phyloP scores from a whole-genome alignment of 805 yeast genomes.

The Wickerhamomyces chambardii region DNA sequence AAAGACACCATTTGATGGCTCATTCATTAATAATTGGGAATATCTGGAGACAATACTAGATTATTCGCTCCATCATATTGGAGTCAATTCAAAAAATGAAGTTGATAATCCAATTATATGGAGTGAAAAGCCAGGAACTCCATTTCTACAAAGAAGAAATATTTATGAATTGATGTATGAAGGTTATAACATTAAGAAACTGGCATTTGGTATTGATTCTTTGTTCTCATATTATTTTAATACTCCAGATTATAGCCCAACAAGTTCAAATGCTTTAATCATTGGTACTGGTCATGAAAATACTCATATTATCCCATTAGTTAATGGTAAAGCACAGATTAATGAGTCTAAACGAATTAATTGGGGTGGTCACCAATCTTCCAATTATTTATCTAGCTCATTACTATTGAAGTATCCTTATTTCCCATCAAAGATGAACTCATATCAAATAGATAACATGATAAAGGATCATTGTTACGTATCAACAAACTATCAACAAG shows the following conservation, averaged over 20 bases:
- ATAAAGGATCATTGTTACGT: conserved; percentile 75
- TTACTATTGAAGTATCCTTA: conserved; percentile 82
- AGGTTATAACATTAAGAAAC: conserved; percentile 65
- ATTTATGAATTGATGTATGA: conserved; percentile 84
- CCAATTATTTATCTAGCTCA: conserved; percentile 50
- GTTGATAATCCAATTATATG: conserved; percentile 76
- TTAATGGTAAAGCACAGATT: conserved; percentile 58
- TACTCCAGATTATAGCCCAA: conserved; percentile 19
- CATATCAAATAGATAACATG: conserved; percentile 55
- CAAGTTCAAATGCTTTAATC: conserved; percentile 49
- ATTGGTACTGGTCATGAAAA: conserved; percentile 78
- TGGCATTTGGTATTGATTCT: conserved; percentile 76
- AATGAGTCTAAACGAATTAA: conserved; percentile 71
- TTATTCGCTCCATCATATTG: conserved; percentile 72
- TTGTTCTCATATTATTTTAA: conserved; percentile 71
- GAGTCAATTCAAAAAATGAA: conserved; percentile 40
- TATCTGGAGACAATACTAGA: conserved; percentile 75
- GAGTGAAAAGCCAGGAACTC: conserved; percentile 69
- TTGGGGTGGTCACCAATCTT: conserved; percentile 83
- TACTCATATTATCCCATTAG: conserved; percentile 75
- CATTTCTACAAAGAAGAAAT: conserved; percentile 58
- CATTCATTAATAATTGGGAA: conserved; percentile 89
- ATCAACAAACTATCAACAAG: conserved; percentile 57
- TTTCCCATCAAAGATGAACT: conserved; percentile 69
- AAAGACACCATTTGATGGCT: conserved; percentile 81